Evolutionary conservation across 371 early-diverging fungal genomes (phyloP).

Genomic region (Syncephalastrum contaminatum): DNA sequence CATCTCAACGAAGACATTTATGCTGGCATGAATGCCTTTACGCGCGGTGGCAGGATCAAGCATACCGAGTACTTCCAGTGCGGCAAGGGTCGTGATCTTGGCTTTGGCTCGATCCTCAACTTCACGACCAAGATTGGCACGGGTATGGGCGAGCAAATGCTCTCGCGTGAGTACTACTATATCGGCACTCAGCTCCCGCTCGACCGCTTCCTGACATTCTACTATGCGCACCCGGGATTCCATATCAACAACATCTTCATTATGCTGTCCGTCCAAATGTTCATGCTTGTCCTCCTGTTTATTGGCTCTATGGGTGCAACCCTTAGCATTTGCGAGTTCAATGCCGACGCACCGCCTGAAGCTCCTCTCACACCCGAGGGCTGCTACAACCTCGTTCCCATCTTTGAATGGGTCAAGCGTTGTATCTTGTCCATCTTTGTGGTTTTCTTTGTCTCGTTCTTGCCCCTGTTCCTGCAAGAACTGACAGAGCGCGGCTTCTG

Average conservation of each 20-base stretch:
- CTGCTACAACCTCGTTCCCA: slow-evolving; percentile 74
- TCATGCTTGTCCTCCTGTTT: slow-evolving; percentile 77
- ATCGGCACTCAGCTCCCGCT: slow-evolving; percentile 82
- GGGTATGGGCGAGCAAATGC: slow-evolving; percentile 93
- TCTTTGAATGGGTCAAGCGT: slow-evolving; percentile 83
- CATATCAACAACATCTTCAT: slow-evolving; percentile 91
- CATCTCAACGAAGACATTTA: slow-evolving; percentile 94
- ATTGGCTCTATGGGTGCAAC: slow-evolving; percentile 72
- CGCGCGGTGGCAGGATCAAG: slow-evolving; percentile 85
- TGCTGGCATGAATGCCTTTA: slow-evolving; percentile 89
- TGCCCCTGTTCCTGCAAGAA: slow-evolving; percentile 86
- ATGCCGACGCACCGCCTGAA: slow-evolving; percentile 46
- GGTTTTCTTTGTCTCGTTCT: slow-evolving; percentile 79
- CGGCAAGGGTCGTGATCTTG: slow-evolving; percentile 92
- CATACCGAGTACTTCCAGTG: slow-evolving; percentile 92
- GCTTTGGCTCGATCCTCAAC: slow-evolving; percentile 86
- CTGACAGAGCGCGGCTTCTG: slow-evolving; percentile 84
- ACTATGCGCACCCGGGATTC: slow-evolving; percentile 90
- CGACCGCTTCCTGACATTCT: slow-evolving; percentile 87
- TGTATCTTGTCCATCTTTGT: slow-evolving; percentile 77
- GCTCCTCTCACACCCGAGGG: slow-evolving; percentile 52
- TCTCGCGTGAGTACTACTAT: slow-evolving; percentile 90
- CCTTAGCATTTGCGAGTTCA: slow-evolving; percentile 53
- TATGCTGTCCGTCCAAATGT: slow-evolving; percentile 83
- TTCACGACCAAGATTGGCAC: slow-evolving; percentile 91